Conservation (phyloP, 2,329 filamentous ascomycete species). For the Scytalidium lignicola region DNA sequence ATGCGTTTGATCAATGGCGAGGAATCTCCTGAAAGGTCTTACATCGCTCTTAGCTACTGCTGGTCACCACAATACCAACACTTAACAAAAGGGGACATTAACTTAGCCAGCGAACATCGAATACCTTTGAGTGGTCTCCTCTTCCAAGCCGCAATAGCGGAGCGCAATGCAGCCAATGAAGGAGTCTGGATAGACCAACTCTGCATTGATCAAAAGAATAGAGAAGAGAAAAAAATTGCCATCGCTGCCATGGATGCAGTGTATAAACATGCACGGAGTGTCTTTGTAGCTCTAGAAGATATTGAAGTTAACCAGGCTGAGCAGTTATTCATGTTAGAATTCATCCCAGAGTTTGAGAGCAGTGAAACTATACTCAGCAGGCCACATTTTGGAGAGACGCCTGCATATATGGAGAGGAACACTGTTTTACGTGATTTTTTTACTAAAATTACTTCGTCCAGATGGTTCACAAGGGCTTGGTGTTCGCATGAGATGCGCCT, state of each 20-base stretch:
- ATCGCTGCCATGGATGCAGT: constrained; percentile 3
- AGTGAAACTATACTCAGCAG: background rate
- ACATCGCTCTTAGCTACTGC: constrained; percentile 5
- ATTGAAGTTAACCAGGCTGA: constrained; percentile 2
- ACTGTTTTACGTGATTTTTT: background rate
- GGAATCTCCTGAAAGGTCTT: background rate
- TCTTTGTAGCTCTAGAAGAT: constrained; percentile 2
- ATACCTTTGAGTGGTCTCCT: constrained; percentile 2
- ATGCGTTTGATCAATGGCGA: constrained; percentile 1
- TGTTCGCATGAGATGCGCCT: constrained; percentile 6
- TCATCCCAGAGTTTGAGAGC: background rate
- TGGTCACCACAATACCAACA: constrained; percentile 2
- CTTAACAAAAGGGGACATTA: background rate
- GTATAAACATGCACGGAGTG: constrained; percentile 3
- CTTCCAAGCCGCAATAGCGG: constrained; percentile 2
- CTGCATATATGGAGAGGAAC: background rate
- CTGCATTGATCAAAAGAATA: constrained; percentile 1
- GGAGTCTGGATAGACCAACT: constrained; percentile 6
- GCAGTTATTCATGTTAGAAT: background rate
- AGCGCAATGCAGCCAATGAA: background rate
- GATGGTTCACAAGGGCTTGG: constrained; percentile 7
- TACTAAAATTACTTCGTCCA: background rate
- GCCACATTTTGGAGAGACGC: background rate
- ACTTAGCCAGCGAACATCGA: background rate
- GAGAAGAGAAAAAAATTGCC: constrained; percentile 1